Evolutionary conservation across 192 early-diverging fungal species (phyloP).

Genomic region (Gryganskiella cystojenkinii): DNA sequence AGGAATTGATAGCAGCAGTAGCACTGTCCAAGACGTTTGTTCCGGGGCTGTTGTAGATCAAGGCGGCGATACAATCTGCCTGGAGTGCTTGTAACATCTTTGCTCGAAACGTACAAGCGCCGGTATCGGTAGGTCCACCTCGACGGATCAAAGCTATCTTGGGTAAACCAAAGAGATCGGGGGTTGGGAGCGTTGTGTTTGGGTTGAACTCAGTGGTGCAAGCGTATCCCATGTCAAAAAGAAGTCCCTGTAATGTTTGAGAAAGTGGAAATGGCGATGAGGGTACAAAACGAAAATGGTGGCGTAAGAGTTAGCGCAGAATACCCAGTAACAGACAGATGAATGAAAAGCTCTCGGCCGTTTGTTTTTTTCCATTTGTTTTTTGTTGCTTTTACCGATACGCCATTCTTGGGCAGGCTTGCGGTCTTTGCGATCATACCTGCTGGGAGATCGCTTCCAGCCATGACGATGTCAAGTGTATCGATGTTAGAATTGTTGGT

Average conservation of each 20-base stretch:
- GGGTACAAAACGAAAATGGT: no score
- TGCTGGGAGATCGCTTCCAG: constrained; percentile 14
- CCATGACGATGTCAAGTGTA: constrained; percentile 11
- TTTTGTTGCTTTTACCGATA: constrained; percentile 12
- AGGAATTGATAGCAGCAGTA: constrained; percentile 9
- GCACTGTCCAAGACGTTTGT: constrained; percentile 11
- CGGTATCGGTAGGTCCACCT: constrained; percentile 8
- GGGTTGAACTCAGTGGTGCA: constrained; percentile 22
- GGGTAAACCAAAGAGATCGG: constrained; percentile 25
- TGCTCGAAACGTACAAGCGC: constrained; percentile 23
- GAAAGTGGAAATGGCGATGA: background rate
- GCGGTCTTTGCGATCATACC: constrained; percentile 24
- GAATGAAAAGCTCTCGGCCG: background rate
- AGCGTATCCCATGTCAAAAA: constrained; percentile 44
- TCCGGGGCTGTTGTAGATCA: constrained; percentile 26
- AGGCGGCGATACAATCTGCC: constrained; percentile 21
- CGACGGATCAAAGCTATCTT: constrained; percentile 45
- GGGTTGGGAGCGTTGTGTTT: constrained; percentile 30
- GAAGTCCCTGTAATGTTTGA: constrained; percentile 18
- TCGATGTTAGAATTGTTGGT: background rate
- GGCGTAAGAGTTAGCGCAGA: background rate
- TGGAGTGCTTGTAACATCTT: constrained; percentile 20
- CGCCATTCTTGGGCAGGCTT: constrained; percentile 15
- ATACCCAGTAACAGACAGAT: no score
- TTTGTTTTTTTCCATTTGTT: background rate